These are phyloP conservation scores for Stentor roeselii DNA, from an alignment of 73 alveolate species.

Conservation along the genomic window DNA sequence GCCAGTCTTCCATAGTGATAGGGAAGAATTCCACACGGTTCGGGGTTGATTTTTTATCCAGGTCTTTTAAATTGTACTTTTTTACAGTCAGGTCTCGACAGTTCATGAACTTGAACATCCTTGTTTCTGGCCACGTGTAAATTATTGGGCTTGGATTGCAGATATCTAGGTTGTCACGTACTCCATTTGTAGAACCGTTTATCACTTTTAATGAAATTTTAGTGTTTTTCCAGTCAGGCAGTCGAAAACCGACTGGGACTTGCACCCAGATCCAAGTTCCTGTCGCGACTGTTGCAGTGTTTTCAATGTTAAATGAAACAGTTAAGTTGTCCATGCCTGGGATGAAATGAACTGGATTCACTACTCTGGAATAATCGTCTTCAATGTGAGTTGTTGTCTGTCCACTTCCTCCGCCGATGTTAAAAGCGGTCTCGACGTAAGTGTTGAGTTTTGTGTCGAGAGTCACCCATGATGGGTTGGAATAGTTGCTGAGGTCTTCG, in stretches of 20 bases:
- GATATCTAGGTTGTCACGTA: not conserved
- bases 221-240: constrained; percentile 4
- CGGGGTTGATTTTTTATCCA: not conserved
- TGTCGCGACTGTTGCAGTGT: not conserved
- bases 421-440: not conserved
- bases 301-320: not conserved
- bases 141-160: not conserved
- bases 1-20: not conserved
- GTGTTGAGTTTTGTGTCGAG: constrained; percentile 1
- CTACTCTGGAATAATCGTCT: not conserved
- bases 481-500: not conserved
- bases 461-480: not conserved
- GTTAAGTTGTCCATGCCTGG: not conserved
- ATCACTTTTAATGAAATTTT: not conserved
- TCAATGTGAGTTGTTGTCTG: not conserved
- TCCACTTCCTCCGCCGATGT: not conserved
- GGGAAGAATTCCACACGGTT: not conserved
- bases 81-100: not conserved
- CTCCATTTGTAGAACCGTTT: not conserved
- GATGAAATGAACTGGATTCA: constrained; percentile 1
- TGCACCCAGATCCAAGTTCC: not conserved
- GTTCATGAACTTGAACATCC: not conserved
- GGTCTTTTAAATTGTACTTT: not conserved
- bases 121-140: constrained; percentile 22
- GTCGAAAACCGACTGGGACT: not conserved